These are phyloP conservation scores for Sutorius eximius DNA, from an alignment of 1,284 basidiomycete species.

Conservation along the genomic window DNA sequence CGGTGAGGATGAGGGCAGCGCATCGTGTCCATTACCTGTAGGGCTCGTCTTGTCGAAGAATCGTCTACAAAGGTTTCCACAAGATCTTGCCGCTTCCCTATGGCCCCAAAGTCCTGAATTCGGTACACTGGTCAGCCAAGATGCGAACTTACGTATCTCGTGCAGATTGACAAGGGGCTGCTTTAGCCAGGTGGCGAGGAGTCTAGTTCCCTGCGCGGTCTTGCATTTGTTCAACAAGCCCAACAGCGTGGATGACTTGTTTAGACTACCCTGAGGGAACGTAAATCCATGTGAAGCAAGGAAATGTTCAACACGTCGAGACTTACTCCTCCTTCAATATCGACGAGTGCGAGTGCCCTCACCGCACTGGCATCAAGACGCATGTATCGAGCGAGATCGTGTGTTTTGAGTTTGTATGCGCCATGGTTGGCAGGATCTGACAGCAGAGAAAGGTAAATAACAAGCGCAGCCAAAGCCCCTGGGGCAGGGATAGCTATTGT, in stretches of 20 bases:
- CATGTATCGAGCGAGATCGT: constrained; percentile 95
- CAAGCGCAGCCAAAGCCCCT: constrained; percentile 73
- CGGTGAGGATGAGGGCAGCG: not conserved
- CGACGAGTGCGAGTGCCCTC: constrained; percentile 86
- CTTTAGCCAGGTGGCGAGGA: constrained; percentile 93
- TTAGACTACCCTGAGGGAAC: constrained; percentile 43
- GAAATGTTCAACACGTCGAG: constrained; percentile 10
- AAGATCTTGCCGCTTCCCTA: constrained; percentile 82
- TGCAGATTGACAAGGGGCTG: constrained; percentile 95
- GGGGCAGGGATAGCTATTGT: constrained; percentile 36
- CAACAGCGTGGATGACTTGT: constrained; percentile 84
- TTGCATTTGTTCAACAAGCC: constrained; percentile 95
- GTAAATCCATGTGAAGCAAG: constrained; percentile 28
- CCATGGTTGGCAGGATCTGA: constrained; percentile 81
- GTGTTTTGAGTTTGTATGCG: constrained; percentile 78
- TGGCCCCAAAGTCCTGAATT: not conserved
- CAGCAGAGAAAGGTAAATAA: constrained; percentile 84
- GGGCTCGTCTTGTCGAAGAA: constrained; percentile 62
- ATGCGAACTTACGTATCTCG: constrained; percentile 74
- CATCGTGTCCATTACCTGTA: constrained; percentile 56
- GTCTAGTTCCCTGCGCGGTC: constrained; percentile 91
- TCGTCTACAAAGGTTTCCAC: constrained; percentile 89
- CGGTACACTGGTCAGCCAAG: not conserved
- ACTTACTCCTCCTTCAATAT: constrained; percentile 57
- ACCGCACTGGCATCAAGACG: constrained; percentile 94